A percentile compares a stretch with the other conserved stretches of the same genome.
Evolutionary conservation across 2,329 filamentous ascomycete species (phyloP).

Genomic region (Aspergillus versicolor): DNA sequence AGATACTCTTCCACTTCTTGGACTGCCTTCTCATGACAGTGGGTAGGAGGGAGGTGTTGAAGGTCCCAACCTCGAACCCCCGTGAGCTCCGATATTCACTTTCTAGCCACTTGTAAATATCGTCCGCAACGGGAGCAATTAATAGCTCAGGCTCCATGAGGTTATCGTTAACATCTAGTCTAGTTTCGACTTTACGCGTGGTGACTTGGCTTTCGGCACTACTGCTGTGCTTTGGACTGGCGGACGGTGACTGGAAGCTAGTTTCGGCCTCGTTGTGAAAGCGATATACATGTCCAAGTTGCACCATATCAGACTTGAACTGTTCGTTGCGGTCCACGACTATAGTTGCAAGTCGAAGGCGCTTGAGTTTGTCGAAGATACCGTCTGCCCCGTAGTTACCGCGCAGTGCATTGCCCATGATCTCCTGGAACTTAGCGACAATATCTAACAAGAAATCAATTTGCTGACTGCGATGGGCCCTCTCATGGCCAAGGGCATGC

Average conservation of each 20-base stretch:
- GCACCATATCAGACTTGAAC: slow-evolving; percentile 23
- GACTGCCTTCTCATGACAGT: slow-evolving; percentile 55
- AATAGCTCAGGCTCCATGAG: slow-evolving; percentile 10
- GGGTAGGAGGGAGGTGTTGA: slow-evolving; percentile 32
- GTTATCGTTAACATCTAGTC: slow-evolving; percentile 20
- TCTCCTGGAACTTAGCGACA: slow-evolving; percentile 38
- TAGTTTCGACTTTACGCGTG: not conserved
- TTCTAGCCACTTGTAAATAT: slow-evolving; percentile 49
- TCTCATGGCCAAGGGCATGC: slow-evolving; percentile 32
- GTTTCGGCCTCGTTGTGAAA: slow-evolving; percentile 5
- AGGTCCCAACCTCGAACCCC: slow-evolving; percentile 56
- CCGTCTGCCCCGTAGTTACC: slow-evolving; percentile 37
- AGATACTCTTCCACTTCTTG: slow-evolving; percentile 52
- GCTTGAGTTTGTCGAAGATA: slow-evolving; percentile 33
- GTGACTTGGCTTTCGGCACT: not conserved
- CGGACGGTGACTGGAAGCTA: not conserved
- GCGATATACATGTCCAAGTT: slow-evolving; percentile 21
- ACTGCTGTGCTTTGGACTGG: not conserved
- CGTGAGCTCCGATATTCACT: slow-evolving; percentile 46
- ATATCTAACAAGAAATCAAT: slow-evolving; percentile 36
- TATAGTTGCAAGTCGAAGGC: slow-evolving; percentile 35
- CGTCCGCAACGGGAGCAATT: not conserved
- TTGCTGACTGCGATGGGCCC: slow-evolving; percentile 35
- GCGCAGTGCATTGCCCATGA: slow-evolving; percentile 33
- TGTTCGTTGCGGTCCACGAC: slow-evolving; percentile 27